phyloP scores from a whole-genome alignment of 2,329 filamentous ascomycete genomes.

The Xylaria arbuscula region DNA sequence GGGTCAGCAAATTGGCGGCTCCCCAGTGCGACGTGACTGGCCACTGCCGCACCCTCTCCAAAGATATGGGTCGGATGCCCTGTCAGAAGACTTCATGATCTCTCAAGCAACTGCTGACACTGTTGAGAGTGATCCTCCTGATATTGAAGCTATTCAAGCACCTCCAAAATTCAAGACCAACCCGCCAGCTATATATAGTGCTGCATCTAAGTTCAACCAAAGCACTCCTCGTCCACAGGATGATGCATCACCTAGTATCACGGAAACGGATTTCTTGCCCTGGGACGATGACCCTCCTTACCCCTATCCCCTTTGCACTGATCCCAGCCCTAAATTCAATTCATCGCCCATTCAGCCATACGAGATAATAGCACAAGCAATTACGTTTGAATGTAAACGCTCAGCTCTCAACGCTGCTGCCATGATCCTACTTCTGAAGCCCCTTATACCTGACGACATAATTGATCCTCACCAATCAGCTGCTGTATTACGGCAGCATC shows the following conservation, averaged over 20 bases:
- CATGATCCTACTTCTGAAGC: conserved; percentile 69
- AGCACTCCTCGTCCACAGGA: conserved; percentile 49
- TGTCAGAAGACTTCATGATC: conserved; percentile 48
- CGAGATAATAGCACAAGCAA: conserved; percentile 62
- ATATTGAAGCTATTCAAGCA: conserved; percentile 25
- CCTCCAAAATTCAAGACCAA: conserved; percentile 28
- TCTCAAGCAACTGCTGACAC: conserved; percentile 50
- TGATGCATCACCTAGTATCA: conserved; percentile 56
- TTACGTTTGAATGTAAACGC: conserved; percentile 66
- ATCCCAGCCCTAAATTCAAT: conserved; percentile 27
- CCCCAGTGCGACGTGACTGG: conserved; percentile 40
- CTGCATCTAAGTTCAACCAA: conserved; percentile 24
- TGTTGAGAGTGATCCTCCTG: conserved; percentile 42
- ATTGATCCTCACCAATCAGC: conserved; percentile 67
- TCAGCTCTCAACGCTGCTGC: conserved; percentile 70
- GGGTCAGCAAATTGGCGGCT: conserved; percentile 53
- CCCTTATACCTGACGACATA: conserved; percentile 64
- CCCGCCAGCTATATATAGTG: conserved; percentile 21
- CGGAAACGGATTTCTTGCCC: conserved; percentile 69
- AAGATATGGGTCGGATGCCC: conserved; percentile 43
- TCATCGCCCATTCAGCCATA: conserved; percentile 65
- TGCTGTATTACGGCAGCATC: conserved; percentile 69
- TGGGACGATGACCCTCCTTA: conserved; percentile 69
- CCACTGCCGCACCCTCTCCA: conserved; percentile 34
- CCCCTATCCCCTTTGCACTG: conserved; percentile 56